Evolutionary conservation across 2,329 filamentous ascomycete genomes (phyloP).

Genomic region (Penicillium sp.): DNA sequence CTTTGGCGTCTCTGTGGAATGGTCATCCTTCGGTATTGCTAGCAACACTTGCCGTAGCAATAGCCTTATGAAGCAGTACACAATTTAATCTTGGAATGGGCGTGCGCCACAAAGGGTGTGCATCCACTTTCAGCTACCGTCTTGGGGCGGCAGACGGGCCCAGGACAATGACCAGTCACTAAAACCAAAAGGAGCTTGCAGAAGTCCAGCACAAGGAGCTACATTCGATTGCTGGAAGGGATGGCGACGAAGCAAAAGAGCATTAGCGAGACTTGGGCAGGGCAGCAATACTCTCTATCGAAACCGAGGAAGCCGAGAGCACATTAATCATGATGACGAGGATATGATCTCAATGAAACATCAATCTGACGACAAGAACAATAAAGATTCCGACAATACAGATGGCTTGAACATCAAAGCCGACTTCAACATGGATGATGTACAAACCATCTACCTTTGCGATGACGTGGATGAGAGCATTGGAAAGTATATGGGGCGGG

Average conservation of each 20-base stretch:
- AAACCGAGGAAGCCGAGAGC: not conserved
- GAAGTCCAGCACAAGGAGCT: slow-evolving; percentile 7
- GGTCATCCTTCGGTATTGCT: slow-evolving; percentile 13
- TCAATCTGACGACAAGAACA: too few relatives aligned
- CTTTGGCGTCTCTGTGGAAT: slow-evolving; percentile 2
- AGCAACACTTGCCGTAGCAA: slow-evolving; percentile 11
- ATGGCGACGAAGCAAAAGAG: too few relatives aligned
- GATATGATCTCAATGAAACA: too few relatives aligned
- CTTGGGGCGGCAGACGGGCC: slow-evolving; percentile 22
- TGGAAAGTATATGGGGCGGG: too few relatives aligned
- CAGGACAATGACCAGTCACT: slow-evolving; percentile 14
- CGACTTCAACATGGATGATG: too few relatives aligned
- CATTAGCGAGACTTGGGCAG: too few relatives aligned
- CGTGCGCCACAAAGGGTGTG: slow-evolving; percentile 15
- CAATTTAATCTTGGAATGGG: slow-evolving; percentile 24
- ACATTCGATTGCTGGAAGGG: too few relatives aligned
- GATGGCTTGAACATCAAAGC: too few relatives aligned
- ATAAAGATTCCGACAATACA: too few relatives aligned
- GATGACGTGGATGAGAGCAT: too few relatives aligned
- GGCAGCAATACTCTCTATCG: slow-evolving; percentile 1
- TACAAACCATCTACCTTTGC: too few relatives aligned
- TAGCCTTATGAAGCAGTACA: slow-evolving; percentile 14
- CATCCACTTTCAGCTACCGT: slow-evolving; percentile 20
- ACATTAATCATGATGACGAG: too few relatives aligned
- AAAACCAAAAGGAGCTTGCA: slow-evolving; percentile 15